Evolutionary conservation across 2,329 filamentous ascomycete species (phyloP).

Genomic region (Phyllosticta citriasiana): DNA sequence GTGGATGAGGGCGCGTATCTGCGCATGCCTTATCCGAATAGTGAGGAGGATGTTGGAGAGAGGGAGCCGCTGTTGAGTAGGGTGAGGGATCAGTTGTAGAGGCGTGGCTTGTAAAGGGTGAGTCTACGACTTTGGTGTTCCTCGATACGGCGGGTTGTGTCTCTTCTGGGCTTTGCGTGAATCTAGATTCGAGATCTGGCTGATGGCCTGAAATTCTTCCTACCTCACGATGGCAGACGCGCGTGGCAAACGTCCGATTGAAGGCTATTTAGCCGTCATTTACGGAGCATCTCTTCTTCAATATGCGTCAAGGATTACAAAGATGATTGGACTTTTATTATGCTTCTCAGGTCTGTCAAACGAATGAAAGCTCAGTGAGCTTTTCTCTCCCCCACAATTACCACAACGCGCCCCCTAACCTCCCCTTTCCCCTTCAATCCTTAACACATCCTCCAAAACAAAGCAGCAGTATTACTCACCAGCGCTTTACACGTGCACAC

Average conservation of each 20-base stretch:
- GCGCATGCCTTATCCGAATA: constrained; percentile 33
- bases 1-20: constrained; percentile 44
- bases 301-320: too few species aligned
- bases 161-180: too few species aligned
- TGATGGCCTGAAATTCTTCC: too few species aligned
- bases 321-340: neutral
- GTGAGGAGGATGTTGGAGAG: constrained; percentile 30
- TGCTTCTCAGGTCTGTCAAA: neutral
- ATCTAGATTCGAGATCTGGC: too few species aligned
- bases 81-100: constrained; percentile 30
- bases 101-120: too few species aligned
- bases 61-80: constrained; percentile 36
- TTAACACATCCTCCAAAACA: neutral
- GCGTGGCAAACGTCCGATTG: too few species aligned
- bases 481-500: neutral
- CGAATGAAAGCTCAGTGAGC: neutral
- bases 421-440: neutral
- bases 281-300: too few species aligned
- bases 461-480: neutral
- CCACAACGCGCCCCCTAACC: neutral
- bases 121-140: too few species aligned
- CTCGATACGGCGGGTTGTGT: too few species aligned
- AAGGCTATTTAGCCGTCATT: too few species aligned
- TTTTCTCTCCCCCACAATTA: neutral
- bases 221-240: too few species aligned